phyloP scores from a whole-genome alignment of 2,329 filamentous ascomycete genomes.

The Apiospora rasikravindrae region DNA sequence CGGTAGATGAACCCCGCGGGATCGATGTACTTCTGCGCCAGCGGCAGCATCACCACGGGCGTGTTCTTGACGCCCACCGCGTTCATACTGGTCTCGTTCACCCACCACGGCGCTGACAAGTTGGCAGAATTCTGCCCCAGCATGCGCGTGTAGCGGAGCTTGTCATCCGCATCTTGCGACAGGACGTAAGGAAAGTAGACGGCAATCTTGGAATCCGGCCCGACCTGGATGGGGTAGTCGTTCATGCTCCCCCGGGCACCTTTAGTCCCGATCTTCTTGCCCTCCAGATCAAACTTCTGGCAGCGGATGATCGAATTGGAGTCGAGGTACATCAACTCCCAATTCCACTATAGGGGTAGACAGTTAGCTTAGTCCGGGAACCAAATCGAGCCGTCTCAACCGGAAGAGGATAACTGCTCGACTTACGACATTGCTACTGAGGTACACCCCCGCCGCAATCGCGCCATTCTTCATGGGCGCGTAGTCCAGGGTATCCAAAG shows the following conservation, averaged over 20 bases:
- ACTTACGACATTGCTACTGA: slow-evolving; percentile 27
- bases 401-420: background rate
- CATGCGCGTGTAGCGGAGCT: slow-evolving; percentile 30
- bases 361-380: background rate
- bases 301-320: slow-evolving; percentile 27
- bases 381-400: background rate
- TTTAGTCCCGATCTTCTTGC: slow-evolving; percentile 25
- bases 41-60: slow-evolving; percentile 20
- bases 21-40: slow-evolving; percentile 18
- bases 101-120: slow-evolving; percentile 29
- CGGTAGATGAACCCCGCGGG: slow-evolving; percentile 24
- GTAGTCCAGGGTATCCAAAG: slow-evolving; percentile 29
- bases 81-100: slow-evolving; percentile 27
- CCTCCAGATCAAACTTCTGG: slow-evolving; percentile 29
- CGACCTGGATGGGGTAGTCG: slow-evolving; percentile 28
- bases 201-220: slow-evolving; percentile 26
- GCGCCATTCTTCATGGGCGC: slow-evolving; percentile 28
- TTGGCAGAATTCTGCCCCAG: slow-evolving; percentile 26
- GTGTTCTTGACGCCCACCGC: slow-evolving; percentile 5
- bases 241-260: slow-evolving; percentile 29
- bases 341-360: slow-evolving; percentile 26
- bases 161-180: slow-evolving; percentile 30
- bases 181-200: slow-evolving; percentile 31
- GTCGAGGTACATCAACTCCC: slow-evolving; percentile 33
- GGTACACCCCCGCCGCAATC: slow-evolving; percentile 29